Percentiles rank a stretch among this genome's conserved stretches.
These are phyloP conservation scores for Pythium insidiosum DNA, from an alignment of 352 stramenopile genomes.

Conservation along the genomic window DNA sequence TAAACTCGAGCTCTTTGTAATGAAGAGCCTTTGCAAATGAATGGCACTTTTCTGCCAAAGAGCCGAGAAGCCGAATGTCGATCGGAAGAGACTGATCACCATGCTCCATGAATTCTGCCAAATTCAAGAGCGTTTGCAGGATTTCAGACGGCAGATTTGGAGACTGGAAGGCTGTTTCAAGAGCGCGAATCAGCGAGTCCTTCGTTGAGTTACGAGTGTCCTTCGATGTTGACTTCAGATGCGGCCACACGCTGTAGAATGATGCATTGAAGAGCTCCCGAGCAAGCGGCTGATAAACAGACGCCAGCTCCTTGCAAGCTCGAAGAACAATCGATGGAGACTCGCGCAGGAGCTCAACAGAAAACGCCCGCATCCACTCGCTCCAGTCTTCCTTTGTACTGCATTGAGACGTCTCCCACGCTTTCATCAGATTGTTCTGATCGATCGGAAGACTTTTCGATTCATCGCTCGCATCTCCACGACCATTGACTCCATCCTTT, in stretches of 20 bases:
- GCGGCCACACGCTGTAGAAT: conserved; percentile 98
- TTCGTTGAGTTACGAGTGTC: no score
- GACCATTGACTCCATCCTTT: not conserved
- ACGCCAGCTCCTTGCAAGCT: conserved; percentile 93
- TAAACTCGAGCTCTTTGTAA: conserved; percentile 99
- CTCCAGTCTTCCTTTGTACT: conserved; percentile 95
- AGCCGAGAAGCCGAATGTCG: conserved; percentile 94
- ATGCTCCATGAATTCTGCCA: conserved; percentile 99
- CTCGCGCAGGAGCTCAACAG: conserved; percentile 96
- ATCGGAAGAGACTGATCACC: conserved; percentile 96
- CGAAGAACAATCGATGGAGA: conserved; percentile 94
- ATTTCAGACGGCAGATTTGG: conserved; percentile 95
- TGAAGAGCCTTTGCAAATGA: conserved; percentile 98
- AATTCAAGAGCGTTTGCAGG: conserved; percentile 95
- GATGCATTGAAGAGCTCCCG: conserved; percentile 98
- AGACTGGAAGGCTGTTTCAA: conserved; percentile 94
- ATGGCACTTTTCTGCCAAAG: conserved; percentile 96
- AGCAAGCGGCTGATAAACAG: conserved; percentile 97
- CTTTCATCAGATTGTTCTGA: conserved; percentile 79
- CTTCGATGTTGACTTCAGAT: conserved; percentile 87
- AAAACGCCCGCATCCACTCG: conserved; percentile 98
- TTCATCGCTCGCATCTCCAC: conserved; percentile 39
- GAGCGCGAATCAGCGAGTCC: conserved; percentile 90
- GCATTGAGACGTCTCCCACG: conserved; percentile 78
- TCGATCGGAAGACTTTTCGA: conserved; percentile 74